Conservation (phyloP, 805 yeast genomes). For the Barnettozyma sp. region DNA sequence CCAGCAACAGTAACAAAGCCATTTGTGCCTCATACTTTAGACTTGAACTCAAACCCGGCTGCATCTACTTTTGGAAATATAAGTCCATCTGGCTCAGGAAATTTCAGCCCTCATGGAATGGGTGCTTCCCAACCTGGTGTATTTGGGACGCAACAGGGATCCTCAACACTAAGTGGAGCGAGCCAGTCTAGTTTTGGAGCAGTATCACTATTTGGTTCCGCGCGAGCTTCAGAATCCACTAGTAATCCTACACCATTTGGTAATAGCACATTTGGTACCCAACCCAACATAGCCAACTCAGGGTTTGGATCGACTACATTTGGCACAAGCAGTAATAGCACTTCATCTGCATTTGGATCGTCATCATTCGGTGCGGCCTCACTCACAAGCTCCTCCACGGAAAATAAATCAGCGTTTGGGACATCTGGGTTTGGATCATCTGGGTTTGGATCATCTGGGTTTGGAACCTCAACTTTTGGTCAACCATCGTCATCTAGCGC, state of each 20-base stretch:
- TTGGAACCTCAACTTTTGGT: constrained; percentile 1
- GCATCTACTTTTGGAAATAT: too few species aligned
- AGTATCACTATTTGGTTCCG: background rate
- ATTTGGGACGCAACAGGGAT: background rate
- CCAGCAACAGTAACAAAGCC: constrained; percentile 25
- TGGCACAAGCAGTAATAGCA: background rate
- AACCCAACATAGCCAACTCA: background rate
- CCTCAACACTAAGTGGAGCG: background rate
- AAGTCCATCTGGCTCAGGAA: constrained; percentile 6
- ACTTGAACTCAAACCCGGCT: constrained; percentile 23
- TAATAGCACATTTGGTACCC: background rate
- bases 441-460: constrained; percentile 6
- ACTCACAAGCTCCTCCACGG: background rate
- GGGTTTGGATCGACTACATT: constrained; percentile 1
- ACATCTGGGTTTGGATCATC: constrained; percentile 13
- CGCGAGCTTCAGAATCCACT: background rate
- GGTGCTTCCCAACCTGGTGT: background rate
- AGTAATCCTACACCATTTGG: constrained; percentile 11
- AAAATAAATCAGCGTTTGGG: constrained; percentile 2
- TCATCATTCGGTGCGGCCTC: constrained; percentile 3
- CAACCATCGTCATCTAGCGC: constrained; percentile 5
- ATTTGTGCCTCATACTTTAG: constrained; percentile 30
- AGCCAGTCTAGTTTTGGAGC: too few species aligned
- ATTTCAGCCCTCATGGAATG: too few species aligned
- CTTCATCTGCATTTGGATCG: constrained; percentile 11